A percentile compares a stretch with the other conserved stretches of the same genome.
These are phyloP conservation scores for Ciborinia camelliae DNA, from an alignment of 2,329 filamentous ascomycete genomes.

Conservation along the genomic window DNA sequence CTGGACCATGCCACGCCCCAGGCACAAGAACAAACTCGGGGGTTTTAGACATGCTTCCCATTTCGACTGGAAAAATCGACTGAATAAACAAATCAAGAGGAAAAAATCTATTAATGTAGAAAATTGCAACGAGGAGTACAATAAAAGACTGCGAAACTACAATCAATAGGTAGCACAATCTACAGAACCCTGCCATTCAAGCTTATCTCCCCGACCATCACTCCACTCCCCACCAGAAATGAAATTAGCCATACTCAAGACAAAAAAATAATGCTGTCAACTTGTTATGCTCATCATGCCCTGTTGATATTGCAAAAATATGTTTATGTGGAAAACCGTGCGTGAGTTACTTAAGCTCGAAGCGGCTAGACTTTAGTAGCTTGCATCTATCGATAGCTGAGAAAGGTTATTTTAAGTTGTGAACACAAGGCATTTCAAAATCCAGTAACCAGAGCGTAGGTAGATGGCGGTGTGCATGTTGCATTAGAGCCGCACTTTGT, in stretches of 20 bases:
- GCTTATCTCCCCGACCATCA: background rate
- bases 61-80: background rate
- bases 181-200: background rate
- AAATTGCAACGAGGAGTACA: background rate
- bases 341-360: background rate
- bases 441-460: background rate
- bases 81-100: background rate
- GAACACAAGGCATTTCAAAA: too few species aligned
- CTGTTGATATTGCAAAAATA: background rate
- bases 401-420: background rate
- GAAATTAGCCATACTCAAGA: background rate
- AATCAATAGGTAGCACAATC: background rate
- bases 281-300: background rate
- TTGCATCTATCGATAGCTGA: background rate
- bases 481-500: background rate
- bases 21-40: conserved; percentile 33
- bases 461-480: background rate
- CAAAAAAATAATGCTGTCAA: background rate
- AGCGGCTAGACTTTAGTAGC: background rate
- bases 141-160: background rate
- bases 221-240: background rate
- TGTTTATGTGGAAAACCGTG: background rate
- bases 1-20: conserved; percentile 29
- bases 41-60: conserved; percentile 15
- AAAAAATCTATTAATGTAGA: background rate